These are phyloP conservation scores for Podospora anserina DNA, from an alignment of 495 filamentous ascomycete genomes.

Conservation along the genomic window DNA sequence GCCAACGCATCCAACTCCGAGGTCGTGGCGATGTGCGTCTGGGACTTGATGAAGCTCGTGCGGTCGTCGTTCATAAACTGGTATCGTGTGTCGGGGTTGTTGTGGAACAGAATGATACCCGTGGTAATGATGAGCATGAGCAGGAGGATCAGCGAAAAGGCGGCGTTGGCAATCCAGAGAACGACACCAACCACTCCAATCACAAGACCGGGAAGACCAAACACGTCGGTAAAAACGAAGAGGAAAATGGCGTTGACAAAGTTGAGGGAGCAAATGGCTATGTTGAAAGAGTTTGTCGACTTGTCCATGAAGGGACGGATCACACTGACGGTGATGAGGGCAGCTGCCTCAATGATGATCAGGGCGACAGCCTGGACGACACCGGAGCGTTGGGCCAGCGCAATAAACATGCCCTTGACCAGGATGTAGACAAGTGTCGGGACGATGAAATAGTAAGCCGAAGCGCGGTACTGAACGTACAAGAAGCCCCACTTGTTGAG, in stretches of 20 bases:
- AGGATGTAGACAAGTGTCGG: conserved; percentile 76
- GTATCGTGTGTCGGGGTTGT: conserved; percentile 95
- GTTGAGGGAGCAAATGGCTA: conserved; percentile 84
- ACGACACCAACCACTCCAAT: conserved; percentile 92
- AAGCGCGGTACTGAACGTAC: conserved; percentile 95
- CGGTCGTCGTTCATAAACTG: conserved; percentile 97
- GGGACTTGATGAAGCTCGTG: conserved; percentile 96
- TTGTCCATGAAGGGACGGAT: conserved; percentile 98
- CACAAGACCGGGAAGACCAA: conserved; percentile 80
- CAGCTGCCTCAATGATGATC: conserved; percentile 77
- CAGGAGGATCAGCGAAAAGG: conserved; percentile 79
- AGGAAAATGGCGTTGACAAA: conserved; percentile 88
- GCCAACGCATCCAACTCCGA: conserved; percentile 92
- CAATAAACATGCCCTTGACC: conserved; percentile 88
- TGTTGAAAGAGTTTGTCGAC: conserved; percentile 96
- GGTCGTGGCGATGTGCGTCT: conserved; percentile 69
- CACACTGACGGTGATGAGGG: conserved; percentile 74
- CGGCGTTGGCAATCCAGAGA: conserved; percentile 89
- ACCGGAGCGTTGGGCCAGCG: conserved; percentile 70
- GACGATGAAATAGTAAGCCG: conserved; percentile 94
- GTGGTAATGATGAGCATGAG: conserved; percentile 86
- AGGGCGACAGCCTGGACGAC: conserved; percentile 80
- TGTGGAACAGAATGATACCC: conserved; percentile 75
- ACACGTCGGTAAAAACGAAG: conserved; percentile 77
- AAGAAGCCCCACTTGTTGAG: conserved; percentile 99